phyloP scores from a whole-genome alignment of 495 filamentous ascomycete genomes.

The Hyaloscypha hepaticicola region DNA sequence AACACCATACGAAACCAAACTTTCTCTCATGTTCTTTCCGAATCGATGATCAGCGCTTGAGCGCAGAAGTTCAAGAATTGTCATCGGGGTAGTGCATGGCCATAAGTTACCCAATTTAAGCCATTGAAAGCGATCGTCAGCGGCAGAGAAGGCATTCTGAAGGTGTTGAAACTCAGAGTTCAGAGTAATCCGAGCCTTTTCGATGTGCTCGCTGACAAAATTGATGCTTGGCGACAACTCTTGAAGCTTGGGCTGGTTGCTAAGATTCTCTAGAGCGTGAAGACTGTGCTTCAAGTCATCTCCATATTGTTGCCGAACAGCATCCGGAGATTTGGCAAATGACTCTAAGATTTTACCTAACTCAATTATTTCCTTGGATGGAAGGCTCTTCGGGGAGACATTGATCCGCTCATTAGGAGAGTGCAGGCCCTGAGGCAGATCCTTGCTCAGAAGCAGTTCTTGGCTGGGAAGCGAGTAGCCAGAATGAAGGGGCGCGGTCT shows the following conservation, averaged over 20 bases:
- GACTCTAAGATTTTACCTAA: conserved; percentile 36
- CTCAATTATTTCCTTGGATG: conserved; percentile 28
- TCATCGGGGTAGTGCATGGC: conserved; percentile 49
- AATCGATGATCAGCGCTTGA: conserved; percentile 37
- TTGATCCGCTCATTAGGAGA: conserved; percentile 4
- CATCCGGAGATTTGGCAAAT: conserved; percentile 34
- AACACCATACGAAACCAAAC: conserved; percentile 43
- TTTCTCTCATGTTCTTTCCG: conserved; percentile 43
- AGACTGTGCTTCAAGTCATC: conserved; percentile 42
- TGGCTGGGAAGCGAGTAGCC: neutral
- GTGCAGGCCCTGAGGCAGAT: conserved; percentile 8
- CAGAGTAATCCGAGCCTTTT: conserved; percentile 44
- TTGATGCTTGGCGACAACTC: neutral
- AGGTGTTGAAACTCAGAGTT: conserved; percentile 49
- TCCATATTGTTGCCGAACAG: conserved; percentile 39
- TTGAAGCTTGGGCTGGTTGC: conserved; percentile 17
- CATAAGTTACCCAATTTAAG: conserved; percentile 48
- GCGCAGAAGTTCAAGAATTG: conserved; percentile 53
- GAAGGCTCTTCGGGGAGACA: neutral
- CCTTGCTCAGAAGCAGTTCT: conserved; percentile 8
- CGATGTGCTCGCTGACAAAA: neutral
- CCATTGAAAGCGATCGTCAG: conserved; percentile 58
- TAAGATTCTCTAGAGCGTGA: conserved; percentile 12
- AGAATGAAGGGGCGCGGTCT: conserved; percentile 27
- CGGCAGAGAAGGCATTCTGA: conserved; percentile 51